phyloP scores from a whole-genome alignment of 805 yeast species.

The Grigorovia jiainica region DNA sequence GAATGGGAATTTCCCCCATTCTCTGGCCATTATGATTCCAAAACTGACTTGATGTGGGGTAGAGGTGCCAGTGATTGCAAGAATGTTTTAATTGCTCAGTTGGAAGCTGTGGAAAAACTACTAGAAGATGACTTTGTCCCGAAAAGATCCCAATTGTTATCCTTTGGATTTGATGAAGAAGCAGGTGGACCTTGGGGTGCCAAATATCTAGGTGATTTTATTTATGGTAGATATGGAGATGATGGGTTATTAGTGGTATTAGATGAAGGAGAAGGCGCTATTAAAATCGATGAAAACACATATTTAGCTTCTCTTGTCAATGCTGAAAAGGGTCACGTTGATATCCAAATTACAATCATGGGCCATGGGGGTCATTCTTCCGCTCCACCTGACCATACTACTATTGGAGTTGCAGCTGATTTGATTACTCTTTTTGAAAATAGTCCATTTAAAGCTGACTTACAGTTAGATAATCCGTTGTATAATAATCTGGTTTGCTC shows the following conservation, averaged over 20 bases:
- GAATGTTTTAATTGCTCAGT: slow-evolving; percentile 51
- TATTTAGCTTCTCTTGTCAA: slow-evolving; percentile 46
- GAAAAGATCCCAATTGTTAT: slow-evolving; percentile 51
- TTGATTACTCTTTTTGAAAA: slow-evolving; percentile 47
- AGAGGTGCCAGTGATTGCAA: slow-evolving; percentile 76
- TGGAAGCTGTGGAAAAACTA: slow-evolving; percentile 55
- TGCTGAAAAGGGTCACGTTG: slow-evolving; percentile 54
- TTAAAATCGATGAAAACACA: slow-evolving; percentile 33
- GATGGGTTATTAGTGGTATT: slow-evolving; percentile 52
- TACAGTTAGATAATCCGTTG: slow-evolving; percentile 47
- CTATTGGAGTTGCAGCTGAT: slow-evolving; percentile 64
- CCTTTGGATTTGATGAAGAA: slow-evolving; percentile 79
- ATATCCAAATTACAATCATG: slow-evolving; percentile 39
- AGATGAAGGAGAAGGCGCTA: slow-evolving; percentile 53
- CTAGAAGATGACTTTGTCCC: slow-evolving; percentile 44
- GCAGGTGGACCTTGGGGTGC: slow-evolving; percentile 60
- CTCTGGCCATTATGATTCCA: slow-evolving; percentile 56
- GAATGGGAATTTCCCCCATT: slow-evolving; percentile 67
- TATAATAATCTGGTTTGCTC: slow-evolving; percentile 48
- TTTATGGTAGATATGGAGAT: slow-evolving; percentile 48
- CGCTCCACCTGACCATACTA: slow-evolving; percentile 72
- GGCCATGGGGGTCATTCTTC: slow-evolving; percentile 79
- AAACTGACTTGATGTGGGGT: slow-evolving; percentile 48
- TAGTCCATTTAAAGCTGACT: slow-evolving; percentile 34
- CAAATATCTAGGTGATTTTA: slow-evolving; percentile 31